Evolutionary conservation across 2,329 filamentous ascomycete genomes (phyloP), one percentile per base, ranked within the genome.

Genomic region (Trichoderma afroharzianum): DNA sequence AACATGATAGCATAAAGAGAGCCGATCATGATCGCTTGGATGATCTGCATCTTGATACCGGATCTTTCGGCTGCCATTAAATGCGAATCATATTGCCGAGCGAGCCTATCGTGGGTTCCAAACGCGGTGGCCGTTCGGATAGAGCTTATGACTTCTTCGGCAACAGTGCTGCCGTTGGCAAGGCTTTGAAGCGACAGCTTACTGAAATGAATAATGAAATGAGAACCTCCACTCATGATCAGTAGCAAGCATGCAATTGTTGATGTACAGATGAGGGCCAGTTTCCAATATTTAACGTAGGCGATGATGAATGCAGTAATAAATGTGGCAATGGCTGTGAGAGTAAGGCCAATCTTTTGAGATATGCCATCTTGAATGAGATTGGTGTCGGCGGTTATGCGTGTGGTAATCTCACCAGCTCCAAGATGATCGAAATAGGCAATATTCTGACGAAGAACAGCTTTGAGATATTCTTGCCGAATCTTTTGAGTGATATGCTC

Each of bases 291-390:
- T 72, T 86, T 86, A 21, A 80, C 76, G 74, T 88, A 88, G 1
- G 86, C 83, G 64, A 88, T 83, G 26, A 82, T 79, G 26, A 86
- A 80, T 67, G 86, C 85, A 0, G 85, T 77, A 7, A 84, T 73
- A 6, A 85, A 75, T 3, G 85, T 76, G 2, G 83, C 77, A 6
- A 83, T 50, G 1, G 79, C 81, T 63, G 84, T 81, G 33, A 86
- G 78, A 5, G 86, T 76, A 2, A 78, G 78, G 2, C 81, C 80
- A 6, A 88, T 79, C 71, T 85, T 84, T 72, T 88, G 85, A 0
- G 86, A 87, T 26, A 88, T 84, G 26, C 85, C 86, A 47, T 85
- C 79, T 72, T 88, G 87, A n/a, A 88, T 81, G 0, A 84, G 83
- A 73, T 88, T 88, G 15, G 76, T 77, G 72, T 81, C 82, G 1